Base-by-base conservation (phyloP, 805 yeast genomes). In the Helenozyma baotianmanensis region DNA sequence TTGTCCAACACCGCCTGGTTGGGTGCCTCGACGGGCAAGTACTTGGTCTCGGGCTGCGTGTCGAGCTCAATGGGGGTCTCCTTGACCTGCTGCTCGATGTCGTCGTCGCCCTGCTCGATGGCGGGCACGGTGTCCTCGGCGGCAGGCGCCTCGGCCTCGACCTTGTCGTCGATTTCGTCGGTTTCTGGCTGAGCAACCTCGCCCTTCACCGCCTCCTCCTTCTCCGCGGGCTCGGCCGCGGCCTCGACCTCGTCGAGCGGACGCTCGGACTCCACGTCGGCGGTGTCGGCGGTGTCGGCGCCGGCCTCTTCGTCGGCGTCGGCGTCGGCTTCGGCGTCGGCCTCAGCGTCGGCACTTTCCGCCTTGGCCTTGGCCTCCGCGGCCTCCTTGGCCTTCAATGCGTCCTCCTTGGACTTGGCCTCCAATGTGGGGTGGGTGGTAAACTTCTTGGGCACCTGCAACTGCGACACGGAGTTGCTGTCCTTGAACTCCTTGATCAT, bases 391-490 rank as follows among this genome's bases (percentile, higher is more conserved):
- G 19, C 19, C 19, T 17, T 8, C n/a, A n/a, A n/a, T 17, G 34
- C 34, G 14, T 40, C 40, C 32, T 28, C 28, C 31, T 23, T 38
- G 23, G 38, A 29, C 35, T 47, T 47, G 7, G 62, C 60, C 29
- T 57, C 61, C 39, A 60, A 54, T 9, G 66, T 59, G 14, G 70
- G 68, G 45, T 65, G 70, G 22, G 49, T 34, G 29, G 68, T 47
- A 36, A 62, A 66, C 44, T 62, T 64, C 49, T 56, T 57, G 18
- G 72, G 72, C 16, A 66, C 68, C 25, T 45, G 54, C 24, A 66
- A 40, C 18, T 53, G 49, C 16, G 51, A 49, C 29, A 65, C 56
- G 21, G 50, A 45, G 47, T 64, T 65, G 25, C 50, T 48, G 11
- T 58, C 60, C 36, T 54, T 54, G 36, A 58, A 64, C 44, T 64